A percentile compares a stretch with the other conserved stretches of the same genome.
Conservation (phyloP, 2,329 filamentous ascomycete species). For the Tolypocladium nubicola region DNA sequence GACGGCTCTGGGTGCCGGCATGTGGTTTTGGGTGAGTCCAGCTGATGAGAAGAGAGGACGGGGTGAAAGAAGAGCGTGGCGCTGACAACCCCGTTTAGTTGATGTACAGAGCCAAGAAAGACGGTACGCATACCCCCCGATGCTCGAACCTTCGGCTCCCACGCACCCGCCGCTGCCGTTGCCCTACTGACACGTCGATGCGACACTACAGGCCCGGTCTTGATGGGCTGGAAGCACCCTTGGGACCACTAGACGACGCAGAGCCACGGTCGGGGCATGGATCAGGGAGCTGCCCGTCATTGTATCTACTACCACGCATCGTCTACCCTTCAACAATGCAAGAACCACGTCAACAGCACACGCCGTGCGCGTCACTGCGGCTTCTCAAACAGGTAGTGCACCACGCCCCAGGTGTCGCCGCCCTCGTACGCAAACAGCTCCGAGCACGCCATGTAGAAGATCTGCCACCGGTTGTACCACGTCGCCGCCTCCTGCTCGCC, state of each 20-base stretch:
- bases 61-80: neutral
- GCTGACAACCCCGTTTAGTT: conserved; percentile 40
- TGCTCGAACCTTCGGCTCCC: neutral
- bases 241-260: conserved; percentile 64
- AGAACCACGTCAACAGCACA: neutral
- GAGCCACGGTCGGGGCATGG: neutral
- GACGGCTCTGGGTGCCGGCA: conserved; percentile 81
- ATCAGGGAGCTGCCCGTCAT: neutral
- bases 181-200: neutral
- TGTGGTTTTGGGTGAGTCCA: conserved; percentile 94
- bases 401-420: conserved; percentile 58
- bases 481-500: conserved; percentile 40
- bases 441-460: conserved; percentile 62
- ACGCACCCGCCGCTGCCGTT: neutral
- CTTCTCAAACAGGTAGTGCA: conserved; percentile 58
- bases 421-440: conserved; percentile 57
- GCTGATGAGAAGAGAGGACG: neutral
- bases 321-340: neutral
- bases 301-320: neutral
- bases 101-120: conserved; percentile 94
- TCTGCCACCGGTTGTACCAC: conserved; percentile 63
- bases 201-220: conserved; percentile 46
- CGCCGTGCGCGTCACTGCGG: conserved; percentile 6
- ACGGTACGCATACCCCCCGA: conserved; percentile 44
- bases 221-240: conserved; percentile 90